Evolutionary conservation across 331 rosid species (phyloP), one percentile per base, ranked within the genome.

Genomic region (Prunus yedoensis): DNA sequence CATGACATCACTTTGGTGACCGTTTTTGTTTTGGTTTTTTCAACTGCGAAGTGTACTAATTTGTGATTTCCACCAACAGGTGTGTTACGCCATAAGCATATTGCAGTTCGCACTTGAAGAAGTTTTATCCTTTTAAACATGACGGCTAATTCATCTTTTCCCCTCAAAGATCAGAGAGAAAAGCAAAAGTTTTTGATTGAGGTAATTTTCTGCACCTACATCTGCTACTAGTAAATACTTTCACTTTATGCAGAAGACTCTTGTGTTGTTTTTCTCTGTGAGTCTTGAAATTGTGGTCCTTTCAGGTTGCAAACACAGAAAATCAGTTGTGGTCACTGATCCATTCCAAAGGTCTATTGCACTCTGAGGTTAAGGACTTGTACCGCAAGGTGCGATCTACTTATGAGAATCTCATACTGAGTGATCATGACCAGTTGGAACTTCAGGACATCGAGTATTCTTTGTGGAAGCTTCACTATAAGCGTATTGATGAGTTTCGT

Each of bases 381-480:
- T 95, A 84, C 80, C 81, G 70, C 58, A 88, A 78, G 69, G 89
- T 92, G 70, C 86, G 96, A 12, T 83, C 83, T 52, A 63, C 83
- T 81, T 95, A 88, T 62, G 97, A 92, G 90, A 88, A 80, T 76
- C 77, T 79, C 76, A 77, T 95, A 54, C 73, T 88, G 73, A 77
- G 60, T 16, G 82, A 83, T 83, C 64, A 27, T 51, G 88, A 78
- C 4, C 85, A 49, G 49, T 66, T 81, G 51, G 96, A 90, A 71
- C 89, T 95, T 79, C 97, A 92, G 84, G 99, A 90, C 83, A 81
- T 86, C 13, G 99, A 95, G 78, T 95, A 89, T 82, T 89, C 90
- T 81, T 77, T 95, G 86, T 95, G 99, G 99, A 95, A 89, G 89
- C 92, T 95, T 58, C 93, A 92, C 83, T 95, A 95, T 79, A 95